Conservation (phyloP, 495 filamentous ascomycete genomes). For the Neurospora discreta region DNA sequence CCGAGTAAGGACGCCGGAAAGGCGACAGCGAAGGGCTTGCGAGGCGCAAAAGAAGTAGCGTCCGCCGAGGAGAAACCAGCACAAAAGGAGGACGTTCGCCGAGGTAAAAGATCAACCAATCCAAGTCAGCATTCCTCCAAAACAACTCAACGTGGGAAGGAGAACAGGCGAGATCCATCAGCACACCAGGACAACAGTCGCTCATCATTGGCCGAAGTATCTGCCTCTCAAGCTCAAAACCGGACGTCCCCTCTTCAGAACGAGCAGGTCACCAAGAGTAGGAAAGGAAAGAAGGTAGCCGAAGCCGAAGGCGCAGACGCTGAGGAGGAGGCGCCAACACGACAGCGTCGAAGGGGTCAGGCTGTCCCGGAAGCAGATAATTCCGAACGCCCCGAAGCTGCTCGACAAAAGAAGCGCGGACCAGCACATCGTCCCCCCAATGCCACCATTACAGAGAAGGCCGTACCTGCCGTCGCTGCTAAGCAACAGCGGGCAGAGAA, state of each 20-base stretch:
- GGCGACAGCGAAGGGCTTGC: neutral
- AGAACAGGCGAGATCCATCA: neutral
- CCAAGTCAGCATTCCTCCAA: neutral
- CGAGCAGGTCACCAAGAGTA: neutral
- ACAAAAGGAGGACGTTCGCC: neutral
- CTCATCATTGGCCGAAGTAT: constrained; percentile 12
- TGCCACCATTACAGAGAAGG: neutral
- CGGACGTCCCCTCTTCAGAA: neutral
- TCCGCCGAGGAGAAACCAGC: neutral
- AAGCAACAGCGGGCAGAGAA: neutral
- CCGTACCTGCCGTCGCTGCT: neutral
- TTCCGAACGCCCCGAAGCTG: neutral
- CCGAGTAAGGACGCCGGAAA: neutral
- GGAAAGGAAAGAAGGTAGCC: constrained; percentile 6
- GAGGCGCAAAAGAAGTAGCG: neutral
- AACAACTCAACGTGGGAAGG: neutral
- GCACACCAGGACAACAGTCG: constrained; percentile 9
- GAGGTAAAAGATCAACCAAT: constrained; percentile 1
- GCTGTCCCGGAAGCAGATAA: neutral
- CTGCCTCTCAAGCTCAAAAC: constrained; percentile 16
- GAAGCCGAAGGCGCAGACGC: neutral
- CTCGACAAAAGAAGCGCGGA: neutral
- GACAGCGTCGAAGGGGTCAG: neutral
- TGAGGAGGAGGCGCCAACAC: neutral
- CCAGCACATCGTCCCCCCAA: neutral